A percentile compares a stretch with the other conserved stretches of the same genome.
These are phyloP conservation scores for Sugiyamaella novakii DNA, from an alignment of 1,139 yeast species.

Conservation along the genomic window DNA sequence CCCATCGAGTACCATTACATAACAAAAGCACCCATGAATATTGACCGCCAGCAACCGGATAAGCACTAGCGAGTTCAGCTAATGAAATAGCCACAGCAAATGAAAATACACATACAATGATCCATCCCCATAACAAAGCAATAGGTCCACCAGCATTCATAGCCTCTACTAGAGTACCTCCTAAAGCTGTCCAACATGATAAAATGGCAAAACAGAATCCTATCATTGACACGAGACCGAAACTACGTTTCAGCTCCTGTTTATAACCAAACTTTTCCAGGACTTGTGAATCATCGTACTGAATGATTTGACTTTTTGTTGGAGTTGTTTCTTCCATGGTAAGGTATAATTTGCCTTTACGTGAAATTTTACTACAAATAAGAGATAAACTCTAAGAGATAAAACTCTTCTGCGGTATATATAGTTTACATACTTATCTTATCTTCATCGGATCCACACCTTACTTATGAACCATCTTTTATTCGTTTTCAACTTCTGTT, in stretches of 20 bases:
- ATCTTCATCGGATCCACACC: too few species aligned
- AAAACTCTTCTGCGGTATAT: too few species aligned
- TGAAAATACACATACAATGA: conserved; percentile 55
- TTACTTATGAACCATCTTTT: too few species aligned
- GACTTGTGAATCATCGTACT: conserved; percentile 28
- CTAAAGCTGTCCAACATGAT: conserved; percentile 46
- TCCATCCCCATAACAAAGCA: conserved; percentile 72
- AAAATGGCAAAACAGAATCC: conserved; percentile 45
- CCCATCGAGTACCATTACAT: conserved; percentile 52
- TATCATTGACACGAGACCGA: conserved; percentile 42
- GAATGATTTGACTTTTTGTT: conserved; percentile 4
- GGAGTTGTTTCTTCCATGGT: conserved; percentile 9
- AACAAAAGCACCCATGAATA: conserved; percentile 61
- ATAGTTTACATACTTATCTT: neutral
- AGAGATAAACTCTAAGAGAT: too few species aligned
- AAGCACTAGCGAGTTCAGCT: conserved; percentile 56
- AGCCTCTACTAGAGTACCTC: conserved; percentile 37
- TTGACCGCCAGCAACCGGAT: conserved; percentile 63
- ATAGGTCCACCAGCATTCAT: conserved; percentile 44
- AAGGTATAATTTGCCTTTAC: too few species aligned
- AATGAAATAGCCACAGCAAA: conserved; percentile 51
- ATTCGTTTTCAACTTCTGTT: conserved; percentile 1
- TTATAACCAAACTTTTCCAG: conserved; percentile 44
- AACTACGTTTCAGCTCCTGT: conserved; percentile 44
- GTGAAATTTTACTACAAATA: too few species aligned